These are phyloP conservation scores for Penicillium argentinense DNA, from an alignment of 495 filamentous ascomycete genomes.

Conservation along the genomic window DNA sequence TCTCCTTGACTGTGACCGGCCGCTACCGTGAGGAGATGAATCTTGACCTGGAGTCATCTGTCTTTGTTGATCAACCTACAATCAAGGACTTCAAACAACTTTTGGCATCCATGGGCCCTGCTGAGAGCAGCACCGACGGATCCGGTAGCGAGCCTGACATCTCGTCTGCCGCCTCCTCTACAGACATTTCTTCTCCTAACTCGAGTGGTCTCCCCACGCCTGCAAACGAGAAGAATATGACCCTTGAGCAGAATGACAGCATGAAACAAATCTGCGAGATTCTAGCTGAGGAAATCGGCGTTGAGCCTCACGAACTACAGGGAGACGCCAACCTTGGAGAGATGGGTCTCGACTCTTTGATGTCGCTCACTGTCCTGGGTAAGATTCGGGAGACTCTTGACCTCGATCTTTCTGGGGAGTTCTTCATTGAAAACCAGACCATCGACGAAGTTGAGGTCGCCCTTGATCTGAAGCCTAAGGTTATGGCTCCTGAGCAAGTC, in stretches of 20 bases:
- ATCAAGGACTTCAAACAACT: slow-evolving; percentile 62
- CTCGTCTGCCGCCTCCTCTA: slow-evolving; percentile 33
- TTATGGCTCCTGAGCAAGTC: slow-evolving; percentile 21
- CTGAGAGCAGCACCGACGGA: slow-evolving; percentile 31
- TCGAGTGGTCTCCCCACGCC: slow-evolving; percentile 34
- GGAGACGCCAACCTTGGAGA: slow-evolving; percentile 43
- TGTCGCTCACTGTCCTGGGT: slow-evolving; percentile 50
- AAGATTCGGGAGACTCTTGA: slow-evolving; percentile 56
- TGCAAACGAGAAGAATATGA: slow-evolving; percentile 33
- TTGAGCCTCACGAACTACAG: slow-evolving; percentile 61
- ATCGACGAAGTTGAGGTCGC: slow-evolving; percentile 54
- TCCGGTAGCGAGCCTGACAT: slow-evolving; percentile 36
- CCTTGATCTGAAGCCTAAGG: slow-evolving; percentile 41
- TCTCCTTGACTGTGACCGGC: slow-evolving; percentile 49
- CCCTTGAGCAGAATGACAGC: slow-evolving; percentile 46
- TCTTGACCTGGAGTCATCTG: slow-evolving; percentile 50
- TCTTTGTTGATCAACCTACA: slow-evolving; percentile 60
- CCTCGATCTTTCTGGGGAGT: slow-evolving; percentile 50
- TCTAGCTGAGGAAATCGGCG: slow-evolving; percentile 67
- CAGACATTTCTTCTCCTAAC: slow-evolving; percentile 35
- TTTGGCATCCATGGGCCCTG: slow-evolving; percentile 43
- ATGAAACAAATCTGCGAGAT: slow-evolving; percentile 52
- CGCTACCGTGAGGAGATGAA: slow-evolving; percentile 50
- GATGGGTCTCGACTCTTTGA: slow-evolving; percentile 55
- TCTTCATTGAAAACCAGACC: slow-evolving; percentile 62